Percentiles rank a stretch among this genome's conserved stretches.
phyloP scores from a whole-genome alignment of 495 filamentous ascomycete genomes.

The Talaromyces stipitatus region DNA sequence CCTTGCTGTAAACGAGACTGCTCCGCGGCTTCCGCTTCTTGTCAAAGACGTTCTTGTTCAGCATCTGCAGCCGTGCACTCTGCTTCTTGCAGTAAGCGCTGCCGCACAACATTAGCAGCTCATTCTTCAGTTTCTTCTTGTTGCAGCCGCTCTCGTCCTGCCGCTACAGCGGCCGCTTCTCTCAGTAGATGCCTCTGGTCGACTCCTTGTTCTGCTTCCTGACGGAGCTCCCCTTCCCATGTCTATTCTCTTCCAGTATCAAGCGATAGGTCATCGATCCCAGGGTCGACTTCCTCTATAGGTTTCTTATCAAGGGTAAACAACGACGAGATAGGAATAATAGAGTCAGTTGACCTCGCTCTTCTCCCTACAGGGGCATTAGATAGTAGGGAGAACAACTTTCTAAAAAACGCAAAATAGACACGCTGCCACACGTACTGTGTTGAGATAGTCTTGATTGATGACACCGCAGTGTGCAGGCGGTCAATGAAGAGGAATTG shows the following conservation, averaged over 20 bases:
- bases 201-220: not conserved
- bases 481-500: constrained; percentile 20
- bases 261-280: not conserved
- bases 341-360: not conserved
- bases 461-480: constrained; percentile 14
- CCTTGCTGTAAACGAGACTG: too few species aligned
- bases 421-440: constrained; percentile 23
- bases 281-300: not conserved
- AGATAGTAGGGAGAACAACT: not conserved
- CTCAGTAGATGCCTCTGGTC: not conserved
- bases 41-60: not conserved
- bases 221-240: not conserved
- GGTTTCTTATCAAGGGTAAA: not conserved
- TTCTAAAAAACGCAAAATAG: constrained; percentile 30
- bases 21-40: not conserved
- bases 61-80: too few species aligned
- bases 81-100: too few species aligned
- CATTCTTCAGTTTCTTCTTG: too few species aligned
- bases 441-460: constrained; percentile 15
- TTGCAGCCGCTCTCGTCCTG: too few species aligned
- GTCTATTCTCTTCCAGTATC: not conserved
- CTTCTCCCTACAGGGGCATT: not conserved
- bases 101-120: too few species aligned
- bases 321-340: not conserved
- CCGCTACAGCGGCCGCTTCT: not conserved